These are phyloP conservation scores for Backusella mclennaniae DNA, from an alignment of 192 early-diverging fungal species.

Conservation along the genomic window DNA sequence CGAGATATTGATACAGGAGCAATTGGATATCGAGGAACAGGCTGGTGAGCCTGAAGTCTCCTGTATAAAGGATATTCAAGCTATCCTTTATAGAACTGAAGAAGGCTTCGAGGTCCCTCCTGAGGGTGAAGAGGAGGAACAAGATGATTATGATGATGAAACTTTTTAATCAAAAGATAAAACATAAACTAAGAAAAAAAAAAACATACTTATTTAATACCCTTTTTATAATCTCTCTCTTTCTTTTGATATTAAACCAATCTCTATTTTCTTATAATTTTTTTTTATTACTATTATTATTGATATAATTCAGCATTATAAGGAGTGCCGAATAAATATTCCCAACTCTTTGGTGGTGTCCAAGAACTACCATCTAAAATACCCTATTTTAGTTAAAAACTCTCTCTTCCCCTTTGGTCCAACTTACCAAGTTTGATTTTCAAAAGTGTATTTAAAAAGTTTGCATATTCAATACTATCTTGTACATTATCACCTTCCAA, in stretches of 20 bases:
- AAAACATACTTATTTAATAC: not conserved
- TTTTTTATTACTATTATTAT: conserved; percentile 37
- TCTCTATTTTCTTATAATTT: not conserved
- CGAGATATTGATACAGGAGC: conserved; percentile 86
- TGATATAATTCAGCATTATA: conserved; percentile 52
- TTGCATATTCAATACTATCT: conserved; percentile 64
- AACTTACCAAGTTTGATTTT: not conserved
- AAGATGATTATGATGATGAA: conserved; percentile 56
- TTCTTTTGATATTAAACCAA: not conserved
- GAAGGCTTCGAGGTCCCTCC: conserved; percentile 81
- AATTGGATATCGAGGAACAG: conserved; percentile 53
- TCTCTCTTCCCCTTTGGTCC: not conserved
- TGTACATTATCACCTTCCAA: conserved; percentile 75
- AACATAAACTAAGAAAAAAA: conserved; percentile 13
- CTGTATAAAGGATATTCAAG: conserved; percentile 76
- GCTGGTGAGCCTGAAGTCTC: conserved; percentile 30
- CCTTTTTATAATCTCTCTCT: not conserved
- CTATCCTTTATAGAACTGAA: conserved; percentile 90
- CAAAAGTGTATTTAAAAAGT: conserved; percentile 39
- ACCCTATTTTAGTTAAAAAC: conserved; percentile 9
- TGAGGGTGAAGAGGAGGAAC: conserved; percentile 45
- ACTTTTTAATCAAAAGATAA: conserved; percentile 49
- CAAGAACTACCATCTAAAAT: conserved; percentile 26
- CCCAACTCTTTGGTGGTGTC: conserved; percentile 55
- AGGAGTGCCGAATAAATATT: conserved; percentile 52